Percentiles rank a stretch among this genome's conserved stretches.
Conservation (phyloP, 108 stramenopile genomes). For the Cyclotella cryptica region DNA sequence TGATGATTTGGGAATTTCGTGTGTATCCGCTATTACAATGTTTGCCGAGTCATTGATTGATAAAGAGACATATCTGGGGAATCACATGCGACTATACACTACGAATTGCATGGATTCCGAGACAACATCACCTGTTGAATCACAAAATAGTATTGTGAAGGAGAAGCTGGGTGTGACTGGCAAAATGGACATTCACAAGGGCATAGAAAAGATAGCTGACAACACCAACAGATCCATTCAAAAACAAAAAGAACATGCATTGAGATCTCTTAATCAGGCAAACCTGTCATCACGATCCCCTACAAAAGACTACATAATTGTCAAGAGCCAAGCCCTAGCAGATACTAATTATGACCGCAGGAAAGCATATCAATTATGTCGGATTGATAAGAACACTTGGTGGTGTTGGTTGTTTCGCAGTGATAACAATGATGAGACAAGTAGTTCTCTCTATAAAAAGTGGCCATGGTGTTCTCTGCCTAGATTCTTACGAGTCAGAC, state of each 20-base stretch:
- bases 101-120: conserved; percentile 1
- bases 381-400: too few relatives aligned
- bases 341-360: too few relatives aligned
- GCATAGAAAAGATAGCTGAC: neutral
- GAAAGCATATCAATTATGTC: too few relatives aligned
- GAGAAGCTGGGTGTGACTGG: neutral
- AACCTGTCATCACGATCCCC: neutral
- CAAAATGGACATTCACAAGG: neutral
- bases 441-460: neutral
- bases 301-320: too few relatives aligned
- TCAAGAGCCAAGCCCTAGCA: too few relatives aligned
- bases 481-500: neutral
- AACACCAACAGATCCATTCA: neutral
- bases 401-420: too few relatives aligned
- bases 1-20: neutral
- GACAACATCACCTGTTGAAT: too few relatives aligned
- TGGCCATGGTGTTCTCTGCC: neutral
- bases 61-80: neutral
- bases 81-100: neutral
- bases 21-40: neutral
- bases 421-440: too few relatives aligned
- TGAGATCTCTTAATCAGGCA: neutral
- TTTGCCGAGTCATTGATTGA: neutral
- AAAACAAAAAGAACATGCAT: neutral
- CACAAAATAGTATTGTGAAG: too few relatives aligned